Base-by-base conservation (phyloP, 2,329 filamentous ascomycete genomes). In the Colletotrichum tropicicola region DNA sequence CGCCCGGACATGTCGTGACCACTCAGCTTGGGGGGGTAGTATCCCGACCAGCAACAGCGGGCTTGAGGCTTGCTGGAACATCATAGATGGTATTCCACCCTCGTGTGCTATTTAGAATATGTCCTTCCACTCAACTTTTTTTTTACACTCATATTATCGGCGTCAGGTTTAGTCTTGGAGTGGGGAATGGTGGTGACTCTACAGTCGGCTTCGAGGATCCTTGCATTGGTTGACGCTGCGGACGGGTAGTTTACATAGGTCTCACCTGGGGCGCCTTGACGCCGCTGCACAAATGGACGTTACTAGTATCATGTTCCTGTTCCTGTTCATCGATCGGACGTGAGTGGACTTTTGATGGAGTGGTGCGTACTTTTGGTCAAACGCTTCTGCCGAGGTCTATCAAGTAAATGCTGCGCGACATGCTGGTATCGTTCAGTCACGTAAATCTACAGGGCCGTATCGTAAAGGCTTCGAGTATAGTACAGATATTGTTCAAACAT, bases 161-260 rank as follows among this genome's bases (percentile, higher is more conserved):
- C 58, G 62, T 62, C 62, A 45, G 62, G 62, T 57, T 65, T 51
- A n/a, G 62, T 39, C 21, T 62, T 39, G 62, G 49, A 44, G 57
- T 54, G 49, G 43, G 43, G 30, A 27, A 23, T 19, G 28, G 51
- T 21, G 62, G 51, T 39, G 25, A 32, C 49, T 61, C 25, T 39
- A 62, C 43, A 51, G 57, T 62, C 57, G 49, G 51, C 21, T 62
- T 44, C 41, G 58, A 65, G 43, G 49, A 39, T 41, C 39, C 6
- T 45, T 62, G 58, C 62, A 65, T 65, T 65, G 37, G 58, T 3
- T 51, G 44, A 62, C 28, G 57, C 44, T 43, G 58, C 51, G 30
- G 62, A 49, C 30, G 57, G 37, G 23, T 65, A 56, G 58, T 62
- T 53, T 62, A 65, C 51, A 65, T 62, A 65, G 48, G 49, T 35